Evolutionary conservation across 2,329 filamentous ascomycete species (phyloP), one percentile per base, ranked within the genome.

Genomic region (Helotiales sp.): DNA sequence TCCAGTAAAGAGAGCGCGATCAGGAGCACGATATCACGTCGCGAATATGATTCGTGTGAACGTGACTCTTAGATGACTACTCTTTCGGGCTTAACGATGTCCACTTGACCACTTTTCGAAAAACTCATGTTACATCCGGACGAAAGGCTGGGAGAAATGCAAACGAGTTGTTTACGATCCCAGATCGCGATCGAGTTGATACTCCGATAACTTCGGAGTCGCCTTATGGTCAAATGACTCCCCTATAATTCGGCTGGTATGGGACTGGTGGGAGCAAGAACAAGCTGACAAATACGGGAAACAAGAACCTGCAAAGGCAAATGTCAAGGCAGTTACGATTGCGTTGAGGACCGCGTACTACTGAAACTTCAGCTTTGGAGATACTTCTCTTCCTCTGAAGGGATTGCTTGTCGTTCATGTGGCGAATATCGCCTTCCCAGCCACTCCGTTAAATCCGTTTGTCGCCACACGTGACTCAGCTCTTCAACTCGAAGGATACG

Each of bases 381-480:
- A 48, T 48, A 48, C 46, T 33, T 44, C 22, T 44, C 40, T 25
- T 2, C 17, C 5, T 31, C 25, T 17, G 25, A 48, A 30, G 46
- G 46, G 13, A 24, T 17, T 46, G 36, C 42, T 15, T 27, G 15
- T 22, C 10, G 25, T 7, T 13, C 17, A 48, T 31, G 27, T 19
- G 46, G 27, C 27, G n/a, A 48, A 48, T 42, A 10, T 25, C 22
- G 17, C 38, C 17, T 25, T 22, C 22, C 38, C 38, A 38, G 15
- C 15, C 34, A 38, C 17, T 5, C 40, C 40, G 40, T 25, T 25
- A 44, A 48, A 10, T 48, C 27, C 27, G 46, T 48, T 30, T 19
- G 27, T 48, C 17, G 46, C 46, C 46, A 48, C 46, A 48, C 46
- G 46, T 48, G 46, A 48, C 46, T 48, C 46, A 48, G 46, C 46